These are phyloP conservation scores for Stachybotrys echinatus DNA, from an alignment of 2,329 filamentous ascomycete genomes.

Conservation along the genomic window DNA sequence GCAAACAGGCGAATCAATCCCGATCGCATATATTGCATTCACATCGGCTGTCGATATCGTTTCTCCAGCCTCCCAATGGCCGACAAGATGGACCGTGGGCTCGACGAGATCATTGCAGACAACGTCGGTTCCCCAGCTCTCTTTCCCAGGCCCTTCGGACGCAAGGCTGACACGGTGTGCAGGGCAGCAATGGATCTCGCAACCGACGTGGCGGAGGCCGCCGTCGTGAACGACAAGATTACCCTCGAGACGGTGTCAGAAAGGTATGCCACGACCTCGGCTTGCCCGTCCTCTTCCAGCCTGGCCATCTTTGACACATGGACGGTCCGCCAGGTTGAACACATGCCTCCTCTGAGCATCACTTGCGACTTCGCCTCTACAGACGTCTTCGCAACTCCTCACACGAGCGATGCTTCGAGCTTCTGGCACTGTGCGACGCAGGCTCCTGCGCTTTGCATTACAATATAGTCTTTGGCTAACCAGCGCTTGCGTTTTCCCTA, in stretches of 20 bases:
- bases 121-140: slow-evolving; percentile 25
- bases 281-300: neutral
- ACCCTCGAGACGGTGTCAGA: slow-evolving; percentile 80
- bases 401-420: slow-evolving; percentile 22
- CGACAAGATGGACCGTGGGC: slow-evolving; percentile 47
- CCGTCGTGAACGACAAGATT: slow-evolving; percentile 35
- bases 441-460: slow-evolving; percentile 21
- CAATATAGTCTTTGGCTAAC: slow-evolving; percentile 32
- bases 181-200: slow-evolving; percentile 29
- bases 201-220: slow-evolving; percentile 28
- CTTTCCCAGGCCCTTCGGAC: neutral
- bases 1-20: neutral
- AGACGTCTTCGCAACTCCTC: slow-evolving; percentile 20
- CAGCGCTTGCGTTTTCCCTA: slow-evolving; percentile 31
- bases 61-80: too few relatives aligned
- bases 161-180: slow-evolving; percentile 12
- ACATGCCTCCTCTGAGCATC: slow-evolving; percentile 16
- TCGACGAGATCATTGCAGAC: slow-evolving; percentile 53
- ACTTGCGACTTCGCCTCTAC: slow-evolving; percentile 18
- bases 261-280: slow-evolving; percentile 60
- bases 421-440: slow-evolving; percentile 18
- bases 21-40: neutral
- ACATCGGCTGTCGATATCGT: neutral
- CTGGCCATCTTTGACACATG: slow-evolving; percentile 8
- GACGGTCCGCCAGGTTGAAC: slow-evolving; percentile 23